Evolutionary conservation across 2,329 filamentous ascomycete species (phyloP).

Genomic region (Delphinella strobiligena): DNA sequence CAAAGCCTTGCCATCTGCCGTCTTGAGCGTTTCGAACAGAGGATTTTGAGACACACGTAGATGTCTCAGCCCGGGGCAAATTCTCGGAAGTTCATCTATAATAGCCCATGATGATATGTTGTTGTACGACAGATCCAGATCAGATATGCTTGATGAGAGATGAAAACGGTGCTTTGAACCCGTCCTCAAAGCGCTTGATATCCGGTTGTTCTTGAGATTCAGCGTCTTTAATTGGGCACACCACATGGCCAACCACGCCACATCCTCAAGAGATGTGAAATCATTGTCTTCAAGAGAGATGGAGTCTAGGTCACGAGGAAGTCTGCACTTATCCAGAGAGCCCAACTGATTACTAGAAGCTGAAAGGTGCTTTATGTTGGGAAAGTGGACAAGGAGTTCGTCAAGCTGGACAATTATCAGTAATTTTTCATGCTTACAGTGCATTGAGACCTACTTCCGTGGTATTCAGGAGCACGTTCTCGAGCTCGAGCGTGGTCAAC

Average conservation of each 20-base stretch:
- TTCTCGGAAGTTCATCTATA: conserved; percentile 52
- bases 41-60: conserved; percentile 81
- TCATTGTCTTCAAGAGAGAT: conserved; percentile 63
- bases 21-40: conserved; percentile 51
- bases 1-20: conserved; percentile 28
- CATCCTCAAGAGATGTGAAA: conserved; percentile 46
- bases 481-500: conserved; percentile 34
- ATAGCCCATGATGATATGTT: conserved; percentile 52
- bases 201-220: conserved; percentile 63
- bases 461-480: conserved; percentile 33
- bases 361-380: conserved; percentile 41
- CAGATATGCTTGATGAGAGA: conserved; percentile 13
- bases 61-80: conserved; percentile 61
- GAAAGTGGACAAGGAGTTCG: conserved; percentile 38
- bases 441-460: conserved; percentile 15
- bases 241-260: conserved; percentile 29
- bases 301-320: conserved; percentile 45
- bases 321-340: conserved; percentile 19
- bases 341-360: conserved; percentile 26
- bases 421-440: background rate
- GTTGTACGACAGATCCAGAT: conserved; percentile 36
- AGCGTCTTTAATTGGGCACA: conserved; percentile 43
- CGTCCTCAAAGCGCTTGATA: conserved; percentile 24
- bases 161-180: background rate
- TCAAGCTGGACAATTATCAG: conserved; percentile 7